Evolutionary conservation across 108 stramenopile species (phyloP), one percentile per base, ranked within the genome.

Genomic region (Cyclotella atomus): DNA sequence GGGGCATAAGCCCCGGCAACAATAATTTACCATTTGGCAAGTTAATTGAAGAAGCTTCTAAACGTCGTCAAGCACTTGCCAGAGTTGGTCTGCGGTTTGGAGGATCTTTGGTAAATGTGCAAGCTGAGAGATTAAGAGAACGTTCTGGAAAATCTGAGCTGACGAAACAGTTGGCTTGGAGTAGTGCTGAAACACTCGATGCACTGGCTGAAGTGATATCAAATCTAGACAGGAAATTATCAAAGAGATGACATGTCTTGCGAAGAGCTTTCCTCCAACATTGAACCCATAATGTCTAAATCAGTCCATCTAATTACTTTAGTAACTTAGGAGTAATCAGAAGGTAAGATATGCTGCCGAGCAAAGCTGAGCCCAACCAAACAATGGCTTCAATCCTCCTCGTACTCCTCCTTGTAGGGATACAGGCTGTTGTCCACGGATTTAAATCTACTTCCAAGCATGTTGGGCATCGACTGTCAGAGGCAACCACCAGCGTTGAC

Each of bases 111-210:
- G 52, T 38, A 56, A 38, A 55, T 33, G 44, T 75, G 0, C 68
- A 81, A 59, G 74, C 79, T 17, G 59, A 75, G 32, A 68, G 73
- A 20, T 76, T 81, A 57, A 68, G 79, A 49, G 79, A 75, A 53
- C 62, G 71, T 38, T 68, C 79, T 24, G 30, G 50, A 4, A 32
- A 62, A 23, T 24, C 50, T 65, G 61, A 14, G 15, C 27, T 65
- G 19, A 32, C 7, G 49, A 44, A 71, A 30, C 63, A 35, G 64
- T 62, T 71, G 62, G 70, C 70, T 24, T 27, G 17, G 27, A n/a
- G 32, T 49, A 62, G 70, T 20, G 70, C 70, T 44, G 63, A 71
- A 12, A 49, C 59, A 63, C 63, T 71, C 17, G 70, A 71, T 41
- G 62, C 62, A 23, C 15, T 71, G 15, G 61, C 28, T 50, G 63